phyloP scores from a whole-genome alignment of 129 eudicot genomes.

The Lactuca sativa region DNA sequence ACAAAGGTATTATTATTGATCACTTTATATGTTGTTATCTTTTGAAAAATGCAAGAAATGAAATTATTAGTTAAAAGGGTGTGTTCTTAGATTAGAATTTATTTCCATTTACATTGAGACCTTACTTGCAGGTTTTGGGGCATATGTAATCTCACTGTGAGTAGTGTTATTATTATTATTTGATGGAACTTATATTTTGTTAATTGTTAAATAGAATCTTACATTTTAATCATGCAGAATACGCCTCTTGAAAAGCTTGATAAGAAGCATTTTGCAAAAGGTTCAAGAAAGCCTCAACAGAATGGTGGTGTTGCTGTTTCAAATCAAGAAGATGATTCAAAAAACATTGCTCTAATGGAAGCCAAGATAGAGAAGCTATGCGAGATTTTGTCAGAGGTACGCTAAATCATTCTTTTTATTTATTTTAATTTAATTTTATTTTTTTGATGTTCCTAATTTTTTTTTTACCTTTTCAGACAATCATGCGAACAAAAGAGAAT shows the following conservation, averaged over 20 bases:
- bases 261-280: slow-evolving; percentile 78
- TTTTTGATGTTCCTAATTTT: not conserved
- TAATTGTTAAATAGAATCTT: slow-evolving; percentile 2
- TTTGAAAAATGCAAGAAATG: not conserved
- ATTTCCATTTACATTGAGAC: slow-evolving; percentile 30
- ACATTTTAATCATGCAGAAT: slow-evolving; percentile 44
- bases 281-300: slow-evolving; percentile 48
- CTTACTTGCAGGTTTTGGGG: slow-evolving; percentile 36
- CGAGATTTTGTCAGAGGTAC: slow-evolving; percentile 74
- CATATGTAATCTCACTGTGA: slow-evolving; percentile 31
- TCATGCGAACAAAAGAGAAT: slow-evolving; percentile 76
- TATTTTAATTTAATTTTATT: not conserved
- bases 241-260: slow-evolving; percentile 92
- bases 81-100: not conserved
- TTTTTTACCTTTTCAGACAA: slow-evolving; percentile 54
- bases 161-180: slow-evolving; percentile 32
- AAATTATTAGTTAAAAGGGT: not conserved
- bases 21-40: not conserved
- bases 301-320: slow-evolving; percentile 53
- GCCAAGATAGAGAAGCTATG: slow-evolving; percentile 78
- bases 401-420: not conserved
- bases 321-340: slow-evolving; percentile 52
- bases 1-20: slow-evolving; percentile 61
- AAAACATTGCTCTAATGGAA: slow-evolving; percentile 80
- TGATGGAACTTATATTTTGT: slow-evolving; percentile 12